A percentile compares a stretch with the other conserved stretches of the same genome.
Conservation (phyloP, 169 alveolate species). For the Eimeria necatrix region DNA sequence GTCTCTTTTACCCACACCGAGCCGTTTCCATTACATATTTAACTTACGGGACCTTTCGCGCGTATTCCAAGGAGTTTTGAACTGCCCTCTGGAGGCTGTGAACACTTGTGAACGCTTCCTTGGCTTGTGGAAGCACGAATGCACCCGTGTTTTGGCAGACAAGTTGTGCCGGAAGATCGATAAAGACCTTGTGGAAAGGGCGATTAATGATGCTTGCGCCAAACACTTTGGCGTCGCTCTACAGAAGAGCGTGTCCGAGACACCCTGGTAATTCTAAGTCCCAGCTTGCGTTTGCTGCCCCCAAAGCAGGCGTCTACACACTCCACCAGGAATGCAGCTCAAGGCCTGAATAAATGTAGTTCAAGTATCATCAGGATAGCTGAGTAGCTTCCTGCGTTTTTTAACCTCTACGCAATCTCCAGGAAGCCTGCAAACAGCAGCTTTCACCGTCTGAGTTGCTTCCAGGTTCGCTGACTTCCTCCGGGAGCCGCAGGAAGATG, state of each 20-base stretch:
- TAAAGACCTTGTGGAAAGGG: constrained; percentile 89
- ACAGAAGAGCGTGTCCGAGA: constrained; percentile 48
- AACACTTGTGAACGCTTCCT: constrained; percentile 84
- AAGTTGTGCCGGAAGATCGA: constrained; percentile 95
- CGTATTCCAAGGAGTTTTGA: constrained; percentile 96
- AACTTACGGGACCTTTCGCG: constrained; percentile 98
- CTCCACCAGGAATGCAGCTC: no score
- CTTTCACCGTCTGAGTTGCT: no score
- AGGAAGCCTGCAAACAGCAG: no score
- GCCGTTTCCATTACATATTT: constrained; percentile 98
- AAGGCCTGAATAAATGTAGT: no score
- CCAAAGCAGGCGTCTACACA: background rate
- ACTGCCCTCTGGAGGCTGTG: constrained; percentile 86
- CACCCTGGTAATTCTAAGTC: constrained; percentile 56
- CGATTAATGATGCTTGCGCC: constrained; percentile 86
- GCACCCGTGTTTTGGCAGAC: constrained; percentile 97
- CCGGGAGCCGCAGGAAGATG: constrained; percentile 89
- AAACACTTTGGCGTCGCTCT: constrained; percentile 90
- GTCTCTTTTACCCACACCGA: constrained; percentile 89
- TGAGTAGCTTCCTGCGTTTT: no score
- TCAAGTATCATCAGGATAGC: no score
- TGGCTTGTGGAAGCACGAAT: constrained; percentile 98
- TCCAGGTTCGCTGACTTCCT: constrained; percentile 90
- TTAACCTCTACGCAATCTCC: no score
- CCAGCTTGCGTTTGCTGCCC: background rate